Percentiles rank a stretch among this genome's conserved stretches.
Evolutionary conservation across 1,284 basidiomycete species (phyloP).

Genomic region (Erythrobasidium hasegawianum): DNA sequence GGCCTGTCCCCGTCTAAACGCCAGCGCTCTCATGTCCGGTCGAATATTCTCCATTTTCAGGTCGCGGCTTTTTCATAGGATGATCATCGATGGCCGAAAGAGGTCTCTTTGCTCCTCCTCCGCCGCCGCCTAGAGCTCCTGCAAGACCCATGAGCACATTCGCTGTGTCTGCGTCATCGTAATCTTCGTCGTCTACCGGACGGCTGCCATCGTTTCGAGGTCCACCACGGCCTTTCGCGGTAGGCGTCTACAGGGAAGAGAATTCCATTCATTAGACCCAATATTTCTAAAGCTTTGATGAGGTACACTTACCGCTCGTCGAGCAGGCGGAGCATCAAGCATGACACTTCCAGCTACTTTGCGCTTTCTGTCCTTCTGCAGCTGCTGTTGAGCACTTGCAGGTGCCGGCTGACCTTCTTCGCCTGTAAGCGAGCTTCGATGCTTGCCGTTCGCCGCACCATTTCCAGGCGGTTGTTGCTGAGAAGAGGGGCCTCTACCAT

Average conservation of each 20-base stretch:
- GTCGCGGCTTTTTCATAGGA: neutral
- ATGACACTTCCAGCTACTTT: neutral
- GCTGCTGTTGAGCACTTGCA: neutral
- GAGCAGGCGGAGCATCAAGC: neutral
- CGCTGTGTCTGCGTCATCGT: conserved; percentile 32
- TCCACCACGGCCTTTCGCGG: neutral
- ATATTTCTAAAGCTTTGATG: too few species aligned
- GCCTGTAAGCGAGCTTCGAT: neutral
- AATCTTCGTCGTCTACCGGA: conserved; percentile 6
- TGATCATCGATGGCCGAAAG: neutral
- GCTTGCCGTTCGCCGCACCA: neutral
- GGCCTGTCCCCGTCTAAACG: too few species aligned
- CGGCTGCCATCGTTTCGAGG: neutral
- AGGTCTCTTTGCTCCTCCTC: neutral
- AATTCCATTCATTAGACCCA: too few species aligned
- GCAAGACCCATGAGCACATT: conserved; percentile 33
- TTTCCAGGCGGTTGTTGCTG: neutral
- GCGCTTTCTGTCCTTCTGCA: neutral
- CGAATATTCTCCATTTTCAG: too few species aligned
- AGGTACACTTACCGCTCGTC: neutral
- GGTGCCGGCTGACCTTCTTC: neutral
- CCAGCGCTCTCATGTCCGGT: too few species aligned
- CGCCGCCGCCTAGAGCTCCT: conserved; percentile 2
- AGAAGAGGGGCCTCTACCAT: neutral
- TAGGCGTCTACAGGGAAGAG: neutral